A percentile compares a stretch with the other conserved stretches of the same genome.
Evolutionary conservation across 2,329 filamentous ascomycete species (phyloP).

Genomic region (Pseudofabraea citricarpa): DNA sequence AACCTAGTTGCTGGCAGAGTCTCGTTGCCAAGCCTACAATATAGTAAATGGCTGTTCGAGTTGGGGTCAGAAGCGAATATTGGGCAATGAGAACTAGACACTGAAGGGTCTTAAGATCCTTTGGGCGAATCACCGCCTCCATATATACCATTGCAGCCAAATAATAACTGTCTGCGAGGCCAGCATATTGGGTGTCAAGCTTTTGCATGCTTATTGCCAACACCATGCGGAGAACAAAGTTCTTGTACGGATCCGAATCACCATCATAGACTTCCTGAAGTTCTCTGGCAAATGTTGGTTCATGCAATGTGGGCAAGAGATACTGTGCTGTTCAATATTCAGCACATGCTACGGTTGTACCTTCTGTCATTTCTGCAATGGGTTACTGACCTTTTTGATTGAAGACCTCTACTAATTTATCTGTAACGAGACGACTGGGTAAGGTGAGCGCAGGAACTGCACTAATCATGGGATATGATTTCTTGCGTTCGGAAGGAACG

Average conservation of each 20-base stretch:
- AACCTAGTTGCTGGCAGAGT: constrained; percentile 81
- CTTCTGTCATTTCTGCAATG: constrained; percentile 7
- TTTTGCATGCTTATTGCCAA: constrained; percentile 94
- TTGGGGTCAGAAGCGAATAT: constrained; percentile 90
- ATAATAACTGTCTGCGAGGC: constrained; percentile 91
- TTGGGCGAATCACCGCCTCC: constrained; percentile 77
- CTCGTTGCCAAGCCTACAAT: constrained; percentile 83
- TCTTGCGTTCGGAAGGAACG: constrained; percentile 56
- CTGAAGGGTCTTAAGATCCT: constrained; percentile 85
- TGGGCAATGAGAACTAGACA: constrained; percentile 83
- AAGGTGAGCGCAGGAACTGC: constrained; percentile 72
- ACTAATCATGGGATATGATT: constrained; percentile 88
- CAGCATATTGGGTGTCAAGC: constrained; percentile 83
- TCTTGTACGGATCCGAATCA: constrained; percentile 72
- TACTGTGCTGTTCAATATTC: constrained; percentile 62
- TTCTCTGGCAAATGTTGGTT: constrained; percentile 70
- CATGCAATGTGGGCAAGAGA: constrained; percentile 82
- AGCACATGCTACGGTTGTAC: constrained; percentile 18
- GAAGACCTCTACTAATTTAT: constrained; percentile 79
- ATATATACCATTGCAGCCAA: constrained; percentile 81
- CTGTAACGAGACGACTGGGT: constrained; percentile 68
- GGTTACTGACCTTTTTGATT: constrained; percentile 66
- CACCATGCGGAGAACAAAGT: constrained; percentile 86
- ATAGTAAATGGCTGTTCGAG: constrained; percentile 88
- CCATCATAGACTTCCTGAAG: constrained; percentile 77